Conservation (phyloP, 2,329 filamentous ascomycete genomes). For the Diaporthe sp. region DNA sequence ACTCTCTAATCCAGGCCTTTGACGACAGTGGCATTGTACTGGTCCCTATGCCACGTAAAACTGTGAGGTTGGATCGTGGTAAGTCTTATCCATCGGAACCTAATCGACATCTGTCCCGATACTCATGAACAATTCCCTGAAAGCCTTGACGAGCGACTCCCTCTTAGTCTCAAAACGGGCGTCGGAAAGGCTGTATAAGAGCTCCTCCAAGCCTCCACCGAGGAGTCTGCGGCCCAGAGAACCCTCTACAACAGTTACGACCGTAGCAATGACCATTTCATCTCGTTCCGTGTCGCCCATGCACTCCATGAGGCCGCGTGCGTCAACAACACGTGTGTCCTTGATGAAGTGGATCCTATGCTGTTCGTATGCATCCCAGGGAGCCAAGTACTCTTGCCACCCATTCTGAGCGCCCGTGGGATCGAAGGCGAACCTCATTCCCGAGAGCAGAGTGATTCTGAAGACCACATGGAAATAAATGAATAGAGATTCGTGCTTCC, state of each 20-base stretch:
- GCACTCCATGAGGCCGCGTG: not conserved
- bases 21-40: not conserved
- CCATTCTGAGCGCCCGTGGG: not conserved
- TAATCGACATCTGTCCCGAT: not conserved
- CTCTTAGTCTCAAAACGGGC: not conserved
- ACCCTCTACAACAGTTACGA: not conserved
- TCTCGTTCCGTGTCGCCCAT: not conserved
- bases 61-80: not conserved
- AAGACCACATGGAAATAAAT: not conserved
- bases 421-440: not conserved
- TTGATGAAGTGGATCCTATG: not conserved
- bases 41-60: not conserved
- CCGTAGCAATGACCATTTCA: not conserved
- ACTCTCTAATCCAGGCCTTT: not conserved
- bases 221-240: not conserved
- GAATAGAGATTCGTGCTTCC: not conserved
- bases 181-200: not conserved
- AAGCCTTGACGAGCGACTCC: not conserved
- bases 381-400: not conserved
- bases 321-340: not conserved
- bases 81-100: not conserved
- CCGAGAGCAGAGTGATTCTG: not conserved
- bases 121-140: not conserved
- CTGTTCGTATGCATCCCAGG: not conserved
- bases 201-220: not conserved